A percentile compares a stretch with the other conserved stretches of the same genome.
Evolutionary conservation across 2,329 filamentous ascomycete genomes (phyloP).

Genomic region (Uncinocarpus reesii): DNA sequence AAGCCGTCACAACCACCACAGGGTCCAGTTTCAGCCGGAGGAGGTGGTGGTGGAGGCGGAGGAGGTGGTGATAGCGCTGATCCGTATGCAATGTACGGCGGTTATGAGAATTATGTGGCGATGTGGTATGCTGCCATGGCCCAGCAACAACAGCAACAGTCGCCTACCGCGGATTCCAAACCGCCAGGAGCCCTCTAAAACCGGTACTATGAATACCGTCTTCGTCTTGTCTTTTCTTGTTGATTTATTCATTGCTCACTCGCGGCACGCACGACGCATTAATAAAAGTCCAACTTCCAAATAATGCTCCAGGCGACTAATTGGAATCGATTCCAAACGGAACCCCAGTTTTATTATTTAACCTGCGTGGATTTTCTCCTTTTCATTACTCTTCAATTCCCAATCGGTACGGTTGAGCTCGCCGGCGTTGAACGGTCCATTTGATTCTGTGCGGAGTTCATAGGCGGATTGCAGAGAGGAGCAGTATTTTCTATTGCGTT

Average conservation of each 20-base stretch:
- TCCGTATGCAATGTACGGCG: conserved; percentile 71
- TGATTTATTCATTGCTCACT: not conserved
- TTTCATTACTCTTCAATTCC: not conserved
- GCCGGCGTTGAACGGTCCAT: not conserved
- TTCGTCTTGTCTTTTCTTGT: not conserved
- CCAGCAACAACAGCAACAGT: conserved; percentile 40
- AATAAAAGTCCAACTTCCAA: not conserved
- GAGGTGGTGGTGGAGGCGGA: conserved; percentile 33
- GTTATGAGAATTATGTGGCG: conserved; percentile 68
- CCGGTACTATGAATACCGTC: not conserved
- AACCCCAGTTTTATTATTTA: not conserved
- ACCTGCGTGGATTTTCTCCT: not conserved
- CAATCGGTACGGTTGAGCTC: conserved; percentile 1
- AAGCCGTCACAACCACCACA: conserved; percentile 29
- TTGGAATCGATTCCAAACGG: not conserved
- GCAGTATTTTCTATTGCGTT: conserved; percentile 1
- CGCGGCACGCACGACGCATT: not conserved
- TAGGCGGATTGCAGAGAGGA: not conserved
- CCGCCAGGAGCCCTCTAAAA: conserved; percentile 19
- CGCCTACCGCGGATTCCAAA: conserved; percentile 18
- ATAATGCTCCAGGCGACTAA: not conserved
- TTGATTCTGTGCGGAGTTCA: not conserved
- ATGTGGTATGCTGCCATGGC: conserved; percentile 68
- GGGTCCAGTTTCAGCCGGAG: conserved; percentile 21
- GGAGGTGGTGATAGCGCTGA: conserved; percentile 44